phyloP scores from a whole-genome alignment of 2,329 filamentous ascomycete genomes.

The Hypoxylon sp. region DNA sequence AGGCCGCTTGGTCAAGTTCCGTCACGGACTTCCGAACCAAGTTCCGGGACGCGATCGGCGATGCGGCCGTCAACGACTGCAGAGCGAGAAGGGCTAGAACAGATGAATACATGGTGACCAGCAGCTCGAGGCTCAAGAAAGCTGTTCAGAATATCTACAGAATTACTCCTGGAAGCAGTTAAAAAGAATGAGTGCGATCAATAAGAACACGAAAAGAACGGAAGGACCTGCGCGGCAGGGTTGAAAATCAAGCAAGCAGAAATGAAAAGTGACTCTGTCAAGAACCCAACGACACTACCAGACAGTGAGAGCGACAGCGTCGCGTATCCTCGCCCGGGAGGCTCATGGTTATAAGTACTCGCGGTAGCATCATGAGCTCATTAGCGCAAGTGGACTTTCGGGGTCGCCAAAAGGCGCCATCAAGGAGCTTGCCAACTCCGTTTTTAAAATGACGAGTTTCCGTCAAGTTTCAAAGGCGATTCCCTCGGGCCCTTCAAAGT shows the following conservation, averaged over 20 bases:
- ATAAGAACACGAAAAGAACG: slow-evolving; percentile 18
- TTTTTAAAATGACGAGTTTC: slow-evolving; percentile 45
- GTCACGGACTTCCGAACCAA: slow-evolving; percentile 48
- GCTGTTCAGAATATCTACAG: background rate
- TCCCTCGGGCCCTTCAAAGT: slow-evolving; percentile 27
- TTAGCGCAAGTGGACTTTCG: slow-evolving; percentile 14
- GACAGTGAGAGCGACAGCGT: slow-evolving; percentile 8
- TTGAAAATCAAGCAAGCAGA: slow-evolving; percentile 16
- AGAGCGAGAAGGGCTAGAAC: slow-evolving; percentile 30
- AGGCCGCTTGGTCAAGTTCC: slow-evolving; percentile 55
- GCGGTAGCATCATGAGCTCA: slow-evolving; percentile 14
- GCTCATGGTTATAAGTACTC: slow-evolving; percentile 11
- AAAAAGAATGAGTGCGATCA: background rate
- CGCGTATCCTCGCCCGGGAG: slow-evolving; percentile 4
- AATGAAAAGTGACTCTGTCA: slow-evolving; percentile 13
- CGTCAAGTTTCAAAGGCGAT: slow-evolving; percentile 44
- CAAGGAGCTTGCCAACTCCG: slow-evolving; percentile 32
- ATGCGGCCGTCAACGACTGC: slow-evolving; percentile 27
- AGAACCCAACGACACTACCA: slow-evolving; percentile 15
- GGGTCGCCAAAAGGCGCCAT: slow-evolving; percentile 8
- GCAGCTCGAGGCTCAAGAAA: background rate
- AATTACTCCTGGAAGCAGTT: background rate
- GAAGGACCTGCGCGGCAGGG: slow-evolving; percentile 30
- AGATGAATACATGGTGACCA: slow-evolving; percentile 26
- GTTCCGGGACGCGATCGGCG: slow-evolving; percentile 24